Evolutionary conservation across 2,329 filamentous ascomycete genomes (phyloP), one percentile per base, ranked within the genome.

Genomic region (Aureobasidium sp.): DNA sequence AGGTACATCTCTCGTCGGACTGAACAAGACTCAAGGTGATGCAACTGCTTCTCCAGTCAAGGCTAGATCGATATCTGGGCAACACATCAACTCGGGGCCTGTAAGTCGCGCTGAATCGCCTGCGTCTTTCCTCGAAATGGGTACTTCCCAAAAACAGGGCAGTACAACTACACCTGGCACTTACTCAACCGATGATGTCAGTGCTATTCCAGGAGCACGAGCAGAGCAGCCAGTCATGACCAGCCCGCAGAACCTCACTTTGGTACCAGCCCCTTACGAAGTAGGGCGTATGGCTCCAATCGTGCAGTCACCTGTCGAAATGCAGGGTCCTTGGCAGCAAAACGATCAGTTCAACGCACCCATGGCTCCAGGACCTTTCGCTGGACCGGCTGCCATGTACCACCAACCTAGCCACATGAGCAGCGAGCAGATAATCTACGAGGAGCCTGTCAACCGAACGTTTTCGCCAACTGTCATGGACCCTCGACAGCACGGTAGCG

Each of bases 401-500:
- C 9, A 25, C 29, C 54, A 58, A 21, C 54, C 41, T 14, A 25
- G 29, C n/a, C 10, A 5, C 7, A 45, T 50, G 44, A 50, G 57
- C n/a, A 41, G 36, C 30, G 57, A 59, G 13, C 44, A 59, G 27
- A 36, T 59, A 5, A 59, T 59, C 21, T 45, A 50, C 13, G 57
- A 59, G 30, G 57, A 59, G 29, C 34, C 57, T 7, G 3, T 25
- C 5, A 34, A 41, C 8, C 34, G 45, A 3, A 27, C 37, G 3
- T 47, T 62, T 29, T 45, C 53, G 7, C 45, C 61, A 5, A 57
- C 64, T 39, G 64, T 66, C 11, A 64, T 63, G 41, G 60, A 66
- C 50, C 74, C 79, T 14, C 75, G 75, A 37, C 70, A 75, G 1
- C 75, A 76, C 21, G 71, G 71, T 13, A 71, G 69, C n/a, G 76